phyloP scores from a whole-genome alignment of 805 yeast genomes.

The Starmera amethionina region DNA sequence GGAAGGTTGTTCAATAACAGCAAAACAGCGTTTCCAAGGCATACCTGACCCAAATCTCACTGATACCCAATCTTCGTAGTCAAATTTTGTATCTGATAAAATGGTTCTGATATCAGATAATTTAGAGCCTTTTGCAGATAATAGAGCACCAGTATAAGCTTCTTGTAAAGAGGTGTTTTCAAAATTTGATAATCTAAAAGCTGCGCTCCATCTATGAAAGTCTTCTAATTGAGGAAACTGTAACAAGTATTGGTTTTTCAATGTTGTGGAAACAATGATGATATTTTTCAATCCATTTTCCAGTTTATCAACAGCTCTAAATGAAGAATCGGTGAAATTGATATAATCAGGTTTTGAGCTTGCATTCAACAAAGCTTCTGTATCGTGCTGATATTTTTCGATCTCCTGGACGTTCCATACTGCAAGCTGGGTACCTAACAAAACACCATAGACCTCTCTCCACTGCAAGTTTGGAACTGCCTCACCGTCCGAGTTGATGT shows the following conservation, averaged over 20 bases:
- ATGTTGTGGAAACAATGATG: slow-evolving; percentile 82
- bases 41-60: slow-evolving; percentile 94
- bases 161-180: slow-evolving; percentile 83
- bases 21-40: slow-evolving; percentile 95
- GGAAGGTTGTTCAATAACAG: slow-evolving; percentile 70
- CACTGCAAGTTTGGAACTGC: slow-evolving; percentile 72
- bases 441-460: slow-evolving; percentile 87
- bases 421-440: slow-evolving; percentile 86
- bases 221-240: slow-evolving; percentile 63
- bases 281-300: slow-evolving; percentile 65
- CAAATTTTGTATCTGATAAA: slow-evolving; percentile 74
- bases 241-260: slow-evolving; percentile 77
- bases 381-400: slow-evolving; percentile 35
- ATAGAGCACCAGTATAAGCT: slow-evolving; percentile 91
- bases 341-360: slow-evolving; percentile 75
- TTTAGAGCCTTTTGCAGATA: slow-evolving; percentile 84
- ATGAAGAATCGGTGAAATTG: slow-evolving; percentile 83
- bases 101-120: slow-evolving; percentile 81
- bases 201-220: slow-evolving; percentile 70
- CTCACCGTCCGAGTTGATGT: slow-evolving; percentile 74
- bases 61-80: slow-evolving; percentile 90
- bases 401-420: slow-evolving; percentile 78
- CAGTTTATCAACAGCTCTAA: slow-evolving; percentile 58
- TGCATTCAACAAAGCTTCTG: slow-evolving; percentile 42
- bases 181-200: slow-evolving; percentile 68